phyloP scores from a whole-genome alignment of 306 rosid species.

The Quercus alba region DNA sequence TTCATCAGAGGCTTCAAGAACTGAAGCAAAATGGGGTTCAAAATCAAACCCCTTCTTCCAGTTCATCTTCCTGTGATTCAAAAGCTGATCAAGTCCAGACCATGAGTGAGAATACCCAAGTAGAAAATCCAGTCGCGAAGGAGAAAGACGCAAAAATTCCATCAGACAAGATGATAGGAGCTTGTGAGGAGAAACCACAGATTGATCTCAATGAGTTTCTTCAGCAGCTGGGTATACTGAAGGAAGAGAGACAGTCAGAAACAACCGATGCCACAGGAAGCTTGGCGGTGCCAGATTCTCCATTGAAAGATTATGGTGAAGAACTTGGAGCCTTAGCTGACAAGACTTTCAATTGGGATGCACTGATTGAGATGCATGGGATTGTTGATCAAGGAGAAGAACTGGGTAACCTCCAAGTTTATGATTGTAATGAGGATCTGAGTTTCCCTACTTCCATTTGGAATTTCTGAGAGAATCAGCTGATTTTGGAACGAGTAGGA shows the following conservation, averaged over 20 bases:
- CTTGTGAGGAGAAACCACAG: constrained; percentile 78
- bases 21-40: constrained; percentile 54
- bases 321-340: constrained; percentile 57
- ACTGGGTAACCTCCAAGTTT: constrained; percentile 40
- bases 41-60: constrained; percentile 31
- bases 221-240: constrained; percentile 81
- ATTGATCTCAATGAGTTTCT: constrained; percentile 97
- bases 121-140: constrained; percentile 10
- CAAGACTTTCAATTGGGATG: constrained; percentile 70
- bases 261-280: constrained; percentile 34
- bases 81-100: constrained; percentile 26
- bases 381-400: constrained; percentile 51
- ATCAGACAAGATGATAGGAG: constrained; percentile 29
- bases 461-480: constrained; percentile 52
- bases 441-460: constrained; percentile 66
- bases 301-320: constrained; percentile 28
- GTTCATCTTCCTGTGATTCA: constrained; percentile 46
- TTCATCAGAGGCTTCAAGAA: constrained; percentile 85
- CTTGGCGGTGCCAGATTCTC: constrained; percentile 42
- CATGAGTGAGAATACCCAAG: constrained; percentile 12
- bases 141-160: constrained; percentile 34
- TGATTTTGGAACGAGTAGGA: constrained; percentile 8
- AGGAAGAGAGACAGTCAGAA: constrained; percentile 42
- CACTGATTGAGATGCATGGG: constrained; percentile 65
- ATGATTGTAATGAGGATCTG: constrained; percentile 54